A percentile compares a stretch with the other conserved stretches of the same genome.
Conservation (phyloP, 2,329 filamentous ascomycete species). For the Hypoxylon sp. region DNA sequence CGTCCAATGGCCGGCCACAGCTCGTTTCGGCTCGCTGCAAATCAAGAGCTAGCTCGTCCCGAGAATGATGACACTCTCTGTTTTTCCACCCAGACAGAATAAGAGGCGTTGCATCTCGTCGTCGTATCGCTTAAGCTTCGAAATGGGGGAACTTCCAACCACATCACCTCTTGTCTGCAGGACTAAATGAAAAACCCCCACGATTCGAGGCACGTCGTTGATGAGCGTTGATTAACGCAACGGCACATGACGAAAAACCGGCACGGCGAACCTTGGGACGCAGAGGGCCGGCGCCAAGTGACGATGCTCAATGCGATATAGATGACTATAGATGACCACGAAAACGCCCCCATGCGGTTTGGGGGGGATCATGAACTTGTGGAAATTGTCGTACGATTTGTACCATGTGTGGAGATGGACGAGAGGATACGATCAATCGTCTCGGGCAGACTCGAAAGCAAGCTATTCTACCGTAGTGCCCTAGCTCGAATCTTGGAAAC, state of each 20-base stretch:
- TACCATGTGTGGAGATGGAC: conserved; percentile 41
- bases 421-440: conserved; percentile 34
- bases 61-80: conserved; percentile 31
- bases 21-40: conserved; percentile 27
- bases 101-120: conserved; percentile 39
- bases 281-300: conserved; percentile 34
- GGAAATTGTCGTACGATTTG: conserved; percentile 44
- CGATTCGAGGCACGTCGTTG: conserved; percentile 33
- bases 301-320: conserved; percentile 32
- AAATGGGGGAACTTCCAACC: conserved; percentile 40
- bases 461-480: conserved; percentile 36
- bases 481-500: conserved; percentile 39
- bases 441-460: conserved; percentile 39
- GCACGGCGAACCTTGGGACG: conserved; percentile 37
- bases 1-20: conserved; percentile 34
- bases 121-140: conserved; percentile 44
- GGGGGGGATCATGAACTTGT: conserved; percentile 39
- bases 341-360: conserved; percentile 37
- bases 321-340: conserved; percentile 37
- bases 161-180: conserved; percentile 21
- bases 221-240: conserved; percentile 41
- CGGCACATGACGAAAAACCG: conserved; percentile 42
- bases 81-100: conserved; percentile 20
- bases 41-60: conserved; percentile 33
- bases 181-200: conserved; percentile 44